Base-by-base conservation (phyloP, 257 asterid genomes). In the Solanum medicagineum region DNA sequence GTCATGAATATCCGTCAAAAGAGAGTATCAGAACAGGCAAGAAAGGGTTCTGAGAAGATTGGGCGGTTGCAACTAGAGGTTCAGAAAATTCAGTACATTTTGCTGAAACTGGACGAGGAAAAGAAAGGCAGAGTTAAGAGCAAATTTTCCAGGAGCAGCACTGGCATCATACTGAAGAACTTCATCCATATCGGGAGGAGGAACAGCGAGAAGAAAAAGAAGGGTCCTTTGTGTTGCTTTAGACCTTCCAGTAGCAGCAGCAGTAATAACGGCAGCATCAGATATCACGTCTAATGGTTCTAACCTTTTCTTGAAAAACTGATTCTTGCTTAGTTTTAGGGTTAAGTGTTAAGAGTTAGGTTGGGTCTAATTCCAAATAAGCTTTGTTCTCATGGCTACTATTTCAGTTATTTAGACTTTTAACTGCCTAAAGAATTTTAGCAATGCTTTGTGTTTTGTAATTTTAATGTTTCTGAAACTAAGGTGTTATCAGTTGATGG, bases 151-250 rank as follows among this genome's bases (percentile, higher is more conserved):
- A 87, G 84, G 85, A 91, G 88, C 86, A 92, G 87, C 80, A 92
- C 92, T 6, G 88, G 87, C 45, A 80, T 94, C 24, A 73, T 95
- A 60, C 86, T 95, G 90, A 93, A 95, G 92, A 98, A 97, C 84
- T 94, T 97, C 79, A 88, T 97, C 24, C 84, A 93, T 81, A 88
- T 85, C 7, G 94, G 95, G 20, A 91, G 89, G 93, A 93, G 90
- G 81, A 91, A 88, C 73, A 91, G 92, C 20, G 91, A 86, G 42
- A 88, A 83, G 89, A 54, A 55, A 54, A 87, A 91, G 20, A 95
- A 95, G 98, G 93, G 93, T 89, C 95, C 89, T 0, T 85, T 84
- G 53, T 94, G 94, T 42, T 97, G 99, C 81, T 93, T 97, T 83
- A 89, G 86, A 68, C 96, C 95, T 54, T 81, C 97, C 16, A 73